A percentile compares a stretch with the other conserved stretches of the same genome.
Evolutionary conservation across 768 basidiomycete genomes (phyloP).

Genomic region (Kwoniella mangroviensis): DNA sequence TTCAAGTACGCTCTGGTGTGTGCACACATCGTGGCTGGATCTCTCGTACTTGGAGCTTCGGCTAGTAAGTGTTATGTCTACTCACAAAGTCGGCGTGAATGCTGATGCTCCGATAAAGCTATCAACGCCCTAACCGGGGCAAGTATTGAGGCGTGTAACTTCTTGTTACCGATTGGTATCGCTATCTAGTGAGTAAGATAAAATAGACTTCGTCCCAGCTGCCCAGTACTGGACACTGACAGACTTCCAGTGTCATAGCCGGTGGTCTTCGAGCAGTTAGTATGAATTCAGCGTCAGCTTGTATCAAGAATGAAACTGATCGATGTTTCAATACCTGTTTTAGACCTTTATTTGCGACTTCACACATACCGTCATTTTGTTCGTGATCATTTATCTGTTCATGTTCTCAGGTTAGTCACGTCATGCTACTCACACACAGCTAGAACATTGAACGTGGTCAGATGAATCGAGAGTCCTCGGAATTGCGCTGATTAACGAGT

Average conservation of each 20-base stretch:
- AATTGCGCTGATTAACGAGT: too few relatives aligned
- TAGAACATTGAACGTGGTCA: too few relatives aligned
- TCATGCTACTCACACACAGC: constrained; percentile 1
- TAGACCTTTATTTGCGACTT: constrained; percentile 55
- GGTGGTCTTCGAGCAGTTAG: constrained; percentile 28
- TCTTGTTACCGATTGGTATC: constrained; percentile 62
- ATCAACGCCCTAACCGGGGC: constrained; percentile 63
- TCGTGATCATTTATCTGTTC: constrained; percentile 58
- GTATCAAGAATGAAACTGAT: not conserved
- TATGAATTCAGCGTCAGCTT: not conserved
- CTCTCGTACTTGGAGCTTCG: constrained; percentile 63
- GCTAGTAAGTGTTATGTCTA: constrained; percentile 46
- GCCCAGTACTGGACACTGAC: not conserved
- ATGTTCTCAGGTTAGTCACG: constrained; percentile 46
- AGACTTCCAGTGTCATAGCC: constrained; percentile 21
- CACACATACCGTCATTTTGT: constrained; percentile 62
- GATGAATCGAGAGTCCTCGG: too few relatives aligned
- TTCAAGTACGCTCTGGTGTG: constrained; percentile 63
- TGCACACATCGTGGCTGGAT: constrained; percentile 64
- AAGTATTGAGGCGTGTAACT: constrained; percentile 61
- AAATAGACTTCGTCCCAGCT: not conserved
- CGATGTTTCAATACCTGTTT: constrained; percentile 6
- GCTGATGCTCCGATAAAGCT: constrained; percentile 22
- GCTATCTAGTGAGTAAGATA: constrained; percentile 57
- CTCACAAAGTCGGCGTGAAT: not conserved